A percentile compares a stretch with the other conserved stretches of the same genome.
These are phyloP conservation scores for Ophiosphaerella narmari DNA, from an alignment of 2,329 filamentous ascomycete species.

Conservation along the genomic window DNA sequence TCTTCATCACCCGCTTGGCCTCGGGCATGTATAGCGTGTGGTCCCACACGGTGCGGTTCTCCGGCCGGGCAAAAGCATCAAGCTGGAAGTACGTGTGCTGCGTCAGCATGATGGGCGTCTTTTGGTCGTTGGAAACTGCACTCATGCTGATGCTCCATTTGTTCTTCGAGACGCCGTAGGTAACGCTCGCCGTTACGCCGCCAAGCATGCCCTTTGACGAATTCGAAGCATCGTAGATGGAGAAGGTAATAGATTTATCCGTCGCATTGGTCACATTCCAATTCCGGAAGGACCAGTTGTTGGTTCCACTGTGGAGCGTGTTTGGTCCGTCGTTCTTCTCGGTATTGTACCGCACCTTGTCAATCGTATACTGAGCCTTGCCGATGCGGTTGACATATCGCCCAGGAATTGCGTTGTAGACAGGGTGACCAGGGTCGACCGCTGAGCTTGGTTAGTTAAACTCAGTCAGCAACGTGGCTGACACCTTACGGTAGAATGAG, in stretches of 20 bases:
- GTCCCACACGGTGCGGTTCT: conserved; percentile 40
- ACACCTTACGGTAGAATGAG: conserved; percentile 39
- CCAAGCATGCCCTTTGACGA: conserved; percentile 39
- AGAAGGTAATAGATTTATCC: conserved; percentile 37
- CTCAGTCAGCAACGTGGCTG: background rate
- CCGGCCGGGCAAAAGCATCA: conserved; percentile 38
- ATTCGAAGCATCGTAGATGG: conserved; percentile 35
- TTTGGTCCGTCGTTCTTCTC: conserved; percentile 40
- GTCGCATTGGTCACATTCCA: conserved; percentile 37
- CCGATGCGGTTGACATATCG: conserved; percentile 43
- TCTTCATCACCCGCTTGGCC: conserved; percentile 30
- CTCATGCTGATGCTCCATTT: conserved; percentile 41
- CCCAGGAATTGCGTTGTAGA: conserved; percentile 42
- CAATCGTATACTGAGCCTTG: conserved; percentile 35
- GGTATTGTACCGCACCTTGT: conserved; percentile 33
- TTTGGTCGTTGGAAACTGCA: conserved; percentile 31
- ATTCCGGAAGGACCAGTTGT: conserved; percentile 39
- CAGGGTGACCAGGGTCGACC: conserved; percentile 41
- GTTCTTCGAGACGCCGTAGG: conserved; percentile 38
- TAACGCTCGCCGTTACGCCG: conserved; percentile 34
- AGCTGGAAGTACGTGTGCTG: conserved; percentile 46
- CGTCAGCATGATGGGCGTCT: conserved; percentile 40
- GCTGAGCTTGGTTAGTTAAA: conserved; percentile 24
- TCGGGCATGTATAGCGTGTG: conserved; percentile 40
- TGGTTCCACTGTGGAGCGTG: conserved; percentile 40